These are phyloP conservation scores for Ceratobasidium sp. DNA, from an alignment of 1,284 basidiomycete genomes.

Conservation along the genomic window DNA sequence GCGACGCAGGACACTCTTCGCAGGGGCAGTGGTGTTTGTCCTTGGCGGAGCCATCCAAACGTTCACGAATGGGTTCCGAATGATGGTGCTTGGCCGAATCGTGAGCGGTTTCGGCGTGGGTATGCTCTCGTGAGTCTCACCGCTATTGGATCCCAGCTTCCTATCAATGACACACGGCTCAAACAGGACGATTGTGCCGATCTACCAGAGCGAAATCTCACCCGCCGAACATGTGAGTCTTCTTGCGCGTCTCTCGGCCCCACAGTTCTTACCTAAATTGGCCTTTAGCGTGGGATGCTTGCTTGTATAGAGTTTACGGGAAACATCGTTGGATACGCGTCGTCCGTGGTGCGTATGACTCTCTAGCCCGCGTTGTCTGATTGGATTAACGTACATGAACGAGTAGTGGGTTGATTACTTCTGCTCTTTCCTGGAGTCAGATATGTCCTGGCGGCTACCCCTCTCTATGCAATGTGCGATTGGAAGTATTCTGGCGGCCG, in stretches of 20 bases:
- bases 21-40: constrained; percentile 90
- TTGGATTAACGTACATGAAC: background rate
- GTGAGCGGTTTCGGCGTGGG: constrained; percentile 95
- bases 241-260: constrained; percentile 37
- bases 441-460: constrained; percentile 87
- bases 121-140: constrained; percentile 79
- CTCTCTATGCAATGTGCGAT: constrained; percentile 92
- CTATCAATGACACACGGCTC: constrained; percentile 22
- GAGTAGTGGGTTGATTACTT: constrained; percentile 94
- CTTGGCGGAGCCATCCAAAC: constrained; percentile 93
- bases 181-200: constrained; percentile 92
- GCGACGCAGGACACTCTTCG: constrained; percentile 87
- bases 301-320: constrained; percentile 98
- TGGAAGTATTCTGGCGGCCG: constrained; percentile 84
- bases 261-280: constrained; percentile 47
- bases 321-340: constrained; percentile 95
- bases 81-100: constrained; percentile 91
- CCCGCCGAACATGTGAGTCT: constrained; percentile 88
- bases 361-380: background rate
- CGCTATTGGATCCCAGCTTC: constrained; percentile 11
- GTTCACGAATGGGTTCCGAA: constrained; percentile 83
- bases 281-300: constrained; percentile 81
- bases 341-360: constrained; percentile 82
- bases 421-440: constrained; percentile 87
- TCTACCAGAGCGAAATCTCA: constrained; percentile 97